Conservation (phyloP, 768 basidiomycete species). For the Fistulinella prunicolor region DNA sequence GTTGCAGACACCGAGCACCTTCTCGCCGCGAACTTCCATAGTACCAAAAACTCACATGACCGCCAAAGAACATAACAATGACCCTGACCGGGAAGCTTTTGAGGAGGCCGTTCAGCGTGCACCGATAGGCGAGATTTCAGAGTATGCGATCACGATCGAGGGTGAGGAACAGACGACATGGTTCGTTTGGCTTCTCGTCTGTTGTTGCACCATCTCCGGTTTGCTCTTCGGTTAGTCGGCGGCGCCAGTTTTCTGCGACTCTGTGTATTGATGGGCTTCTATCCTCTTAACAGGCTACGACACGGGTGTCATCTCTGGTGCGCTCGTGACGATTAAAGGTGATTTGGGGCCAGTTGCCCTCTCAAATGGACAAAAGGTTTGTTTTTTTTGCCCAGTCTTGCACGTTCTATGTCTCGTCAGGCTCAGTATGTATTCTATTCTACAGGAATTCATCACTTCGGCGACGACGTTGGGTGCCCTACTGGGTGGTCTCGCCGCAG, state of each 20-base stretch:
- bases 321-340: conserved; percentile 67
- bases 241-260: not conserved
- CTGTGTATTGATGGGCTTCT: not conserved
- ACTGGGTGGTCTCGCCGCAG: conserved; percentile 68
- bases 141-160: conserved; percentile 56
- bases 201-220: conserved; percentile 72
- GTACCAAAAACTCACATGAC: not conserved
- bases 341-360: conserved; percentile 60
- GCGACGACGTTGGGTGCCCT: conserved; percentile 77
- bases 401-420: no score
- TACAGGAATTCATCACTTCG: conserved; percentile 76
- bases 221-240: conserved; percentile 61
- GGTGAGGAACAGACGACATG: conserved; percentile 65
- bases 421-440: not conserved
- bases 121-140: conserved; percentile 50
- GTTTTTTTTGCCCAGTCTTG: not conserved
- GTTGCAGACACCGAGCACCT: conserved; percentile 90
- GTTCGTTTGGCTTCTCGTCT: conserved; percentile 78
- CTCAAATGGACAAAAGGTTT: conserved; percentile 62
- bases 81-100: conserved; percentile 5
- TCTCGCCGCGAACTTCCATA: conserved; percentile 96
- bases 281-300: conserved; percentile 60
- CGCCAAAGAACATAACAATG: not conserved
- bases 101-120: conserved; percentile 16
- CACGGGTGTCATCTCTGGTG: conserved; percentile 78